Evolutionary conservation across 2,329 filamentous ascomycete species (phyloP).

Genomic region (Colletotrichum endophyticum): DNA sequence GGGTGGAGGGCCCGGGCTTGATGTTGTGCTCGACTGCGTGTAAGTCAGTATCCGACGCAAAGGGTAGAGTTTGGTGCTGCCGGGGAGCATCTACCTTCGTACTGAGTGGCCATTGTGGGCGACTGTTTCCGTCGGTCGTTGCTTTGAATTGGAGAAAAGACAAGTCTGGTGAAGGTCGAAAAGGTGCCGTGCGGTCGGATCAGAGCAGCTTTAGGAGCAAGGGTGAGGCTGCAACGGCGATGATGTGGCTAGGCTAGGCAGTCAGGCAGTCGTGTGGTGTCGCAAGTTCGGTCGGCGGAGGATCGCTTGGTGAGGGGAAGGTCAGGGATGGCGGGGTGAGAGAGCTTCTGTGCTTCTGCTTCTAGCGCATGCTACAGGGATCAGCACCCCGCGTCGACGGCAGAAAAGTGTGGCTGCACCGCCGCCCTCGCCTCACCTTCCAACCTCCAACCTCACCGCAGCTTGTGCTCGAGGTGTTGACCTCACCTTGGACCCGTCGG

Average conservation of each 20-base stretch:
- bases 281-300: slow-evolving; percentile 6
- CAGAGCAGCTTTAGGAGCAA: background rate
- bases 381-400: background rate
- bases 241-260: slow-evolving; percentile 18
- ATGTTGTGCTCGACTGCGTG: slow-evolving; percentile 68
- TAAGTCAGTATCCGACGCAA: background rate
- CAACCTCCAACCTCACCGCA: background rate
- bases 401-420: background rate
- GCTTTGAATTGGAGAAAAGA: background rate
- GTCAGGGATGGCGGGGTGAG: background rate
- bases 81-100: slow-evolving; percentile 50
- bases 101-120: slow-evolving; percentile 58
- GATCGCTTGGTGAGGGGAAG: background rate
- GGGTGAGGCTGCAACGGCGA: slow-evolving; percentile 14
- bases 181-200: background rate
- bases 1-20: slow-evolving; percentile 43
- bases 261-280: slow-evolving; percentile 17
- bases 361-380: background rate
- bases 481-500: background rate
- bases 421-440: background rate
- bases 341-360: background rate
- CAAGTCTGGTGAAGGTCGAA: background rate
- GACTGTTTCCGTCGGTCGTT: background rate
- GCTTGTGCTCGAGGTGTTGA: background rate
- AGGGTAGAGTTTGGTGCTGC: background rate